Evolutionary conservation across 83 land plant species (phyloP).

Genomic region (Picea engelmannii): DNA sequence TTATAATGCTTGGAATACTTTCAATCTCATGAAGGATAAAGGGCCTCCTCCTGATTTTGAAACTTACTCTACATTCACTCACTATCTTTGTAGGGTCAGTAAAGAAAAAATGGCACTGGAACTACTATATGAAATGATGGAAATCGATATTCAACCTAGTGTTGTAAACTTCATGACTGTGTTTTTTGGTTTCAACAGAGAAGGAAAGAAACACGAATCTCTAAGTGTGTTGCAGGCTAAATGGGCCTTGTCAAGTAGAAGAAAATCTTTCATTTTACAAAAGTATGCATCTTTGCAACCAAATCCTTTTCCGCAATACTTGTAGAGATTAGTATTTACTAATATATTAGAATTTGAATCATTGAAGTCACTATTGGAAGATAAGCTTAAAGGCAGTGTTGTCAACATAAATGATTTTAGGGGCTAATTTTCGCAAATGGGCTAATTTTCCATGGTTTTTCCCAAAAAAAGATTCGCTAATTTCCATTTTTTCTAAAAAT

Average conservation of each 20-base stretch:
- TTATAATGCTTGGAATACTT: no score
- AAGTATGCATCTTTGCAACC: background rate
- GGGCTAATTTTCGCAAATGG: no score
- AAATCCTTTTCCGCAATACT: background rate
- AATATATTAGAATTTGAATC: background rate
- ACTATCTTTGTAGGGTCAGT: conserved; percentile 43
- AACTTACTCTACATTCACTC: conserved; percentile 48
- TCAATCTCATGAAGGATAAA: no score
- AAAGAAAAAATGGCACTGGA: conserved; percentile 45
- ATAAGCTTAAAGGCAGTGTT: background rate
- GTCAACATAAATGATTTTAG: no score
- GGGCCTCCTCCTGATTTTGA: conserved; percentile 47
- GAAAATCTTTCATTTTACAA: conserved; percentile 11
- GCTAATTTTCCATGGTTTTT: no score
- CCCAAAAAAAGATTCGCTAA: no score
- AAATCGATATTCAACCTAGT: no score
- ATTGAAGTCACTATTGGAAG: background rate
- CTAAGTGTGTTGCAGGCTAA: conserved; percentile 37
- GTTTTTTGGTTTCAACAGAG: no score
- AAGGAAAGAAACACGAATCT: no score
- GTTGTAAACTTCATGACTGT: no score
- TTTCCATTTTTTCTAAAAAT: no score
- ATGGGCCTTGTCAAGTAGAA: conserved; percentile 22
- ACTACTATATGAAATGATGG: conserved; percentile 50
- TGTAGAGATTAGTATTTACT: background rate